A percentile compares a stretch with the other conserved stretches of the same genome.
Conservation (phyloP, 2,329 filamentous ascomycete species). For the Alternaria solani region DNA sequence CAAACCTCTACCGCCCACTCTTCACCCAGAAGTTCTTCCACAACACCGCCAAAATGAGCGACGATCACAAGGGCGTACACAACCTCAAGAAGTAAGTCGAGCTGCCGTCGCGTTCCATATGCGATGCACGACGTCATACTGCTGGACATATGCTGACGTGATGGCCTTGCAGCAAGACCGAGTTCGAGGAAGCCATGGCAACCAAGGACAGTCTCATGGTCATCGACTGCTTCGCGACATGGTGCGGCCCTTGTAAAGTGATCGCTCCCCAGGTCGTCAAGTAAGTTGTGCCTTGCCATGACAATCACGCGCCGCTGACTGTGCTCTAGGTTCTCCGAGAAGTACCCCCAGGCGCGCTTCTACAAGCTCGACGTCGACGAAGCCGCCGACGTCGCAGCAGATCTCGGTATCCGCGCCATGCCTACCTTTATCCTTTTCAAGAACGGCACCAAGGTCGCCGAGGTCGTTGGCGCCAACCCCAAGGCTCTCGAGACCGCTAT, state of each 20-base stretch:
- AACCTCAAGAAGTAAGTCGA: conserved; percentile 56
- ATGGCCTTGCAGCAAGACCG: conserved; percentile 60
- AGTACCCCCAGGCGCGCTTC: conserved; percentile 72
- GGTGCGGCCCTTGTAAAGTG: conserved; percentile 95
- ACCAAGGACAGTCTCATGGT: conserved; percentile 69
- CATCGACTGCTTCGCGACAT: conserved; percentile 86
- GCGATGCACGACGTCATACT: conserved; percentile 22
- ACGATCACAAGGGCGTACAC: conserved; percentile 56
- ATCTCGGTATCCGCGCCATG: conserved; percentile 88
- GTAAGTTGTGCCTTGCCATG: conserved; percentile 53
- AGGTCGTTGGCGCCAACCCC: conserved; percentile 85
- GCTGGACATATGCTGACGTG: conserved; percentile 16
- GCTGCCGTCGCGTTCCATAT: conserved; percentile 8
- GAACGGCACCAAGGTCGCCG: conserved; percentile 73
- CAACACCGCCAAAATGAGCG: conserved; percentile 54
- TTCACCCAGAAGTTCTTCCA: conserved; percentile 52
- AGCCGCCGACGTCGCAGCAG: conserved; percentile 74
- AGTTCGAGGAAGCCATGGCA: conserved; percentile 65
- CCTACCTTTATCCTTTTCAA: conserved; percentile 90
- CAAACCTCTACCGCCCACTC: conserved; percentile 46
- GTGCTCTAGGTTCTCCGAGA: conserved; percentile 64
- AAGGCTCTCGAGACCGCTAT: conserved; percentile 66
- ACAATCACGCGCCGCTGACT: conserved; percentile 8
- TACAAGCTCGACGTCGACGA: conserved; percentile 93
- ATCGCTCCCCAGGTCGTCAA: conserved; percentile 79